Conservation (phyloP, 2,329 filamentous ascomycete genomes). For the Ophiosphaerella narmari region DNA sequence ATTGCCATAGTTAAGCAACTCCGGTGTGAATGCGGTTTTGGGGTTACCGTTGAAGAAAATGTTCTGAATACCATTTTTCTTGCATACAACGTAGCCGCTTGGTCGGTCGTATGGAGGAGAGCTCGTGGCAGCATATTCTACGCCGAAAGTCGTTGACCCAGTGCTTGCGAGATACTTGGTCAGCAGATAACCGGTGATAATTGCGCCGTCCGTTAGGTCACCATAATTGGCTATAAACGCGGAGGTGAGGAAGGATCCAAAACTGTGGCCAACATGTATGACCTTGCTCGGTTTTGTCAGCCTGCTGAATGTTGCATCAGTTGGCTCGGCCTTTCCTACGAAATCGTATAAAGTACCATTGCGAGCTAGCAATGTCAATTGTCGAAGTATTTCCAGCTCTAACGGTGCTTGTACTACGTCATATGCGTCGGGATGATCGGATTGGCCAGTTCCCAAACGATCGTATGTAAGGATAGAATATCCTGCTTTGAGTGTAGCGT, state of each 20-base stretch:
- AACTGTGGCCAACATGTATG: constrained; percentile 46
- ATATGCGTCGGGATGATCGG: constrained; percentile 48
- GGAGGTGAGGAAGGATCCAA: constrained; percentile 42
- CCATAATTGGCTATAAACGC: constrained; percentile 40
- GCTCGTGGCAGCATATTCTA: constrained; percentile 15
- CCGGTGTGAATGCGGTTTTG: constrained; percentile 29
- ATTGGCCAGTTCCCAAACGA: constrained; percentile 18
- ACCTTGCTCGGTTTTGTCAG: constrained; percentile 38
- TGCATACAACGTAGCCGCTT: constrained; percentile 27
- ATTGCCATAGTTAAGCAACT: constrained; percentile 24
- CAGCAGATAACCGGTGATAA: constrained; percentile 47
- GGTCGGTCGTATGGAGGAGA: constrained; percentile 15
- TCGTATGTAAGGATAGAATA: constrained; percentile 50
- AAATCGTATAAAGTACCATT: constrained; percentile 34
- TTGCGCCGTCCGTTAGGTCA: constrained; percentile 44
- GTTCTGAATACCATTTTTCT: constrained; percentile 39
- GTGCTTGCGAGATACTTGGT: constrained; percentile 17
- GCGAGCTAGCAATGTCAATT: constrained; percentile 45
- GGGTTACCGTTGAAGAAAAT: constrained; percentile 34
- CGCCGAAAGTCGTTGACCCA: constrained; percentile 18
- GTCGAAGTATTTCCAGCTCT: constrained; percentile 46
- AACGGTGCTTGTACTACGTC: constrained; percentile 46
- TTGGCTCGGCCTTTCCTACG: constrained; percentile 15
- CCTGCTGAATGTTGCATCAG: constrained; percentile 14
- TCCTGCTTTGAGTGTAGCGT: constrained; percentile 41